Base-by-base conservation (phyloP, 2,329 filamentous ascomycete species). In the Epichloe brachyelytri region DNA sequence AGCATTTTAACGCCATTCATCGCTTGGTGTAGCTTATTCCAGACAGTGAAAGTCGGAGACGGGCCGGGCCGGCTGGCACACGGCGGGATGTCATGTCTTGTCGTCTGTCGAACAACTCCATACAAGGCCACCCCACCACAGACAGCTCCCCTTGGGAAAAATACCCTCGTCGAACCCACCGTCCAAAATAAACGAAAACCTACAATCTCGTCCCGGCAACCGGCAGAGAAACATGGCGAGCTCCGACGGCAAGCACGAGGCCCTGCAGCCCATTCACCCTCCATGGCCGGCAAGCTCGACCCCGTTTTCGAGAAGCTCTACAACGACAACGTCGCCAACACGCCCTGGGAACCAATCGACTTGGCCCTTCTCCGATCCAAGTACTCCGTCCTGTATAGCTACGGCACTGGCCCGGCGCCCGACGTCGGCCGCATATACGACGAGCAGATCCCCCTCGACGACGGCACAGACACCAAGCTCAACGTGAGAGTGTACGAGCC, bases 271-370 rank as follows among this genome's bases (percentile, higher is more conserved):
- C 19, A 66, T 76, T 50, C 71, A 73, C 55, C 70, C 19, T 68
- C 69, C 5, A 67, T 75, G 59, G 64, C 68, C 19, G 67, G 68
- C 50, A 68, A 69, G 49, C 62, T 76, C 22, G 72, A 75, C 58
- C 70, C 71, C 5, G 62, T 62, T 43, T 76, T 74, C 53, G 63
- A 73, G 53, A 64, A 71, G 49, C 68, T 76, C 49, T 76, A 76
- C 65, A 74, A 70, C 55, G 61, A 69, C 44, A 62, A 71, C 53
- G 63, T 72, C 46, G 70, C 71, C 53, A 63, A 68, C 54, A 69
- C 64, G 10, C 66, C 66, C 0, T 59, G 63, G 19, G 60, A 61
- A 14, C 69, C 71, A 30, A 69, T 71, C 19, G 68, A 73, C 49
- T 62, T 73, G 6, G 51, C 46, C 2, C 47, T 64, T 11, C 59